Evolutionary conservation across 257 asterid genomes (phyloP).

Genomic region (Orobanche coerulescens): DNA sequence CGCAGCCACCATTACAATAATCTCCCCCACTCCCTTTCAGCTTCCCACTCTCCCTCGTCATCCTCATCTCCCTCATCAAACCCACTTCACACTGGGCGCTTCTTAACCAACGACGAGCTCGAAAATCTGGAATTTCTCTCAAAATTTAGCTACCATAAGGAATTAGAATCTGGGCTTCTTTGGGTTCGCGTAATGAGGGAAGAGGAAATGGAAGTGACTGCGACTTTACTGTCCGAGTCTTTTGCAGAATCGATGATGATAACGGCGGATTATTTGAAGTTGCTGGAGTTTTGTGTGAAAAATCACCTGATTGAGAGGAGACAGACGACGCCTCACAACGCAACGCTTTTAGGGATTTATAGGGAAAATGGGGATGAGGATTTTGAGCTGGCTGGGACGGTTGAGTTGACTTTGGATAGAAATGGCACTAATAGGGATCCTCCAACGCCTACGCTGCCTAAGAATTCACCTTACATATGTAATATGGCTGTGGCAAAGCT

Average conservation of each 20-base stretch:
- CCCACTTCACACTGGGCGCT: slow-evolving; percentile 47
- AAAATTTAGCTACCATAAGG: slow-evolving; percentile 48
- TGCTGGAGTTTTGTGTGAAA: slow-evolving; percentile 67
- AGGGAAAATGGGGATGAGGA: slow-evolving; percentile 66
- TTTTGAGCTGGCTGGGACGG: slow-evolving; percentile 81
- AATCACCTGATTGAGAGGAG: slow-evolving; percentile 81
- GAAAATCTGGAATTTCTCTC: slow-evolving; percentile 50
- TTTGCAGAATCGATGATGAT: slow-evolving; percentile 81
- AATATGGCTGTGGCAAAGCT: slow-evolving; percentile 87
- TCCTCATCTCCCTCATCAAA: slow-evolving; percentile 32
- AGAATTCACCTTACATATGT: slow-evolving; percentile 71
- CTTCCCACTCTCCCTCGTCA: slow-evolving; percentile 52
- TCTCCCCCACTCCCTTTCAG: slow-evolving; percentile 35
- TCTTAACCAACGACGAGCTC: slow-evolving; percentile 58
- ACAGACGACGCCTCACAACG: slow-evolving; percentile 56
- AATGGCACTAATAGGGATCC: slow-evolving; percentile 73
- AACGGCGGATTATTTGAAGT: slow-evolving; percentile 50
- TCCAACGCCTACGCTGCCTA: slow-evolving; percentile 82
- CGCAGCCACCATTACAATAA: slow-evolving; percentile 14
- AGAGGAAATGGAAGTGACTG: slow-evolving; percentile 75
- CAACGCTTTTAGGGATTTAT: slow-evolving; percentile 72
- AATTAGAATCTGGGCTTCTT: slow-evolving; percentile 67
- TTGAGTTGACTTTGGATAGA: slow-evolving; percentile 61
- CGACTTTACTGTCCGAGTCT: slow-evolving; percentile 61
- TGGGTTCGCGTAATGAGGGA: slow-evolving; percentile 65